Base-by-base conservation (phyloP, 768 basidiomycete species). In the Pleurotus cornucopiae region DNA sequence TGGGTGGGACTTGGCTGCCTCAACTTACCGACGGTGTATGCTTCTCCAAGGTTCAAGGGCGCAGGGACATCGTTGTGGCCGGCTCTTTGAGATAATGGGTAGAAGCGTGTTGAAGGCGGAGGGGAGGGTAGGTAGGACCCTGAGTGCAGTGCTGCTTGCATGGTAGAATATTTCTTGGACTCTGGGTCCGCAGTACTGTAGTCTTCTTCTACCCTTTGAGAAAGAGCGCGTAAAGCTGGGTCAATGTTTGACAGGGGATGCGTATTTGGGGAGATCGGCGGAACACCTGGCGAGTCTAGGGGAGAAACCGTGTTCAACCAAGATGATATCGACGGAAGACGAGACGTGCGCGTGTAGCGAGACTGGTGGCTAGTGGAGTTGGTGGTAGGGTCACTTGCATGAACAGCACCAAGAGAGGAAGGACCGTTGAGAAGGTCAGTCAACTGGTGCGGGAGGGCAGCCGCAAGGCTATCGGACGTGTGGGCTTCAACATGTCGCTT, bases 251-350 rank as follows among this genome's bases (percentile, higher is more conserved):
- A 21, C 49, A 45, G 16, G 56, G 62, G 46, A 45, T 58, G 48
- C 62, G 57, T n/a, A 38, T 34, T 40, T 16, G 51, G 56, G 69
- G 58, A 56, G 64, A 60, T n/a, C 66, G 71, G 58, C 63, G 74
- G 51, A 63, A 64, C 49, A 62, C 68, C 0, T 69, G 72, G 47
- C 72, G 69, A 48, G 72, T 67, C 62, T 68, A 59, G 2, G 65
- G 57, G 63, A 71, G 62, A 43, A 68, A 47, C 62, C 57, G 61
- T 60, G 58, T 46, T 79, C 79, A 88, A 74, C 86, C 86, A 88
- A 1, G 86, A 79, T 0, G 86, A 83, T 48, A 89, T 88, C 49
- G 86, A 75, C 0, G 86, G 86, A 9, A 89, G 78, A 37, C 78
- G 81, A 5, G 67, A 12, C 26, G 46, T 54, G 59, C 58, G 26